A percentile compares a stretch with the other conserved stretches of the same genome.
Evolutionary conservation across 2,329 filamentous ascomycete genomes (phyloP).

Genomic region (Cercospora zeina): DNA sequence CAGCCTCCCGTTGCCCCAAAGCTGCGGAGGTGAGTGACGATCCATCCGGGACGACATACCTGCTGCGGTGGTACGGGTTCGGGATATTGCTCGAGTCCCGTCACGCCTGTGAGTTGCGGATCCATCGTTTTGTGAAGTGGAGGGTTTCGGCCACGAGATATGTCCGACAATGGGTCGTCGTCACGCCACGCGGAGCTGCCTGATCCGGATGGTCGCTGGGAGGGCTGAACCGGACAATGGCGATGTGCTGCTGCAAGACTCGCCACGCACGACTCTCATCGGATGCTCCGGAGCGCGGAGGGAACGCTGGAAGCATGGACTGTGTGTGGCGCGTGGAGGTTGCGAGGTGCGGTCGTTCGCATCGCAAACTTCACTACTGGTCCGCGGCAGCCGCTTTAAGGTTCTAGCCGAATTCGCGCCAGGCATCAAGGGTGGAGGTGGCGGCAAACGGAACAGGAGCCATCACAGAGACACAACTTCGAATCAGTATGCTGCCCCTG

Average conservation of each 20-base stretch:
- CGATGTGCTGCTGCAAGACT: neutral
- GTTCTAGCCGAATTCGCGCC: neutral
- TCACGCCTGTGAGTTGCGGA: slow-evolving; percentile 29
- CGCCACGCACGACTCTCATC: neutral
- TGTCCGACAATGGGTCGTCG: slow-evolving; percentile 4
- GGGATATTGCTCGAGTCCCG: slow-evolving; percentile 9
- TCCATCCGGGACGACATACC: neutral
- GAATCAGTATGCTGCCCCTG: neutral
- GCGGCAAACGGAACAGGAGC: neutral
- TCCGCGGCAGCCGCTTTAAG: neutral
- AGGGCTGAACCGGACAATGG: neutral
- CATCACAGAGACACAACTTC: neutral
- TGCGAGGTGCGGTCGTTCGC: neutral
- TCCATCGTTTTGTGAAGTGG: slow-evolving; percentile 23
- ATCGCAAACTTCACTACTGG: neutral
- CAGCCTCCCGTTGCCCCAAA: neutral
- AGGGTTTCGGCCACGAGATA: slow-evolving; percentile 11
- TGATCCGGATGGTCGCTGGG: neutral
- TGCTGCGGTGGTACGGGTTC: slow-evolving; percentile 8
- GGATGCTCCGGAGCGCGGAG: neutral
- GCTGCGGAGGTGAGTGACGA: neutral
- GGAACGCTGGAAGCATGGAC: neutral
- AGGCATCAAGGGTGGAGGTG: neutral
- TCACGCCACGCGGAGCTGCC: slow-evolving; percentile 1
- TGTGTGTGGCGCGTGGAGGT: neutral